phyloP scores from a whole-genome alignment of 1,139 yeast species.

The Saccharomyces hybrid region DNA sequence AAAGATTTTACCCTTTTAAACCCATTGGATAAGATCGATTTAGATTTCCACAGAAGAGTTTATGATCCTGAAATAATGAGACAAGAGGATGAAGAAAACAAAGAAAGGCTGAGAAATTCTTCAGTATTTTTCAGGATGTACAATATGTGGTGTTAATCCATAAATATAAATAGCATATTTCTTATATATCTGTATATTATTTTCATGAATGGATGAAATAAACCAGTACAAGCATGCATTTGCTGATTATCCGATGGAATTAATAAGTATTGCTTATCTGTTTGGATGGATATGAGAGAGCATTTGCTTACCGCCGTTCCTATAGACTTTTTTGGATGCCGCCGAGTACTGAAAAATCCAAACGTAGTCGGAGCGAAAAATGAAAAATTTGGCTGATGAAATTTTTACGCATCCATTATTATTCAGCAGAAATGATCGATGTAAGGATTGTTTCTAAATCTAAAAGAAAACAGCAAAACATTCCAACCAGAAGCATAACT shows the following conservation, averaged over 20 bases:
- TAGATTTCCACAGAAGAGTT: conserved; percentile 49
- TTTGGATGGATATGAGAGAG: background rate
- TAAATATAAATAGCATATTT: background rate
- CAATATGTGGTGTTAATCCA: conserved; percentile 43
- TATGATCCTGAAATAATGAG: conserved; percentile 45
- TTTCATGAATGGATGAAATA: background rate
- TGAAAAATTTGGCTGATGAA: background rate
- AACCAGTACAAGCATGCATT: background rate
- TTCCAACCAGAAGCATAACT: background rate
- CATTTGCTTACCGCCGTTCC: background rate
- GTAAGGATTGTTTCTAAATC: background rate
- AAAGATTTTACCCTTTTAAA: conserved; percentile 39
- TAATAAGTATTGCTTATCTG: background rate
- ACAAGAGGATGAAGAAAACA: conserved; percentile 46
- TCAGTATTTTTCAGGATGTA: conserved; percentile 34
- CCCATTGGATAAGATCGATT: conserved; percentile 43
- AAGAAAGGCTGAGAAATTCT: conserved; percentile 33
- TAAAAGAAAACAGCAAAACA: background rate
- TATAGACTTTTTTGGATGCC: background rate
- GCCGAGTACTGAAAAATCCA: background rate
- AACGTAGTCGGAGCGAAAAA: background rate
- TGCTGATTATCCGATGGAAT: background rate
- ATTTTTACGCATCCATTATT: background rate
- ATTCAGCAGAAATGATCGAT: background rate
- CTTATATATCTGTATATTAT: background rate